Evolutionary conservation across 306 rosid genomes (phyloP).

Genomic region (Castanea mollissima): DNA sequence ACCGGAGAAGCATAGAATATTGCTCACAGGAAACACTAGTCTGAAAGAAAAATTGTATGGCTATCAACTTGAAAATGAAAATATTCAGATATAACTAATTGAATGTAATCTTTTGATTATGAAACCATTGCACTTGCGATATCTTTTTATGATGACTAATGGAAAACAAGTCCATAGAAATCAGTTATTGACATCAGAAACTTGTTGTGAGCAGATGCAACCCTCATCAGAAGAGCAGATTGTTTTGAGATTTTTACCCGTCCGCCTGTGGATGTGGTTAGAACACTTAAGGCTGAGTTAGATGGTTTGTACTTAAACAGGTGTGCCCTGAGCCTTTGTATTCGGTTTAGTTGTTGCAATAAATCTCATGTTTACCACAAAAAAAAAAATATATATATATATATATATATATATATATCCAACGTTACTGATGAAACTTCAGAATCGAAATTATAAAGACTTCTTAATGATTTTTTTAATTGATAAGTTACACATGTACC

Average conservation of each 20-base stretch:
- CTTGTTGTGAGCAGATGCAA: neutral
- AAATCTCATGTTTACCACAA: no score
- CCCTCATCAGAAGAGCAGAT: no score
- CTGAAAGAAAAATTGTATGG: neutral
- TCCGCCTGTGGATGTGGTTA: no score
- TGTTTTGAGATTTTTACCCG: no score
- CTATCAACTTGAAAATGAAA: constrained; percentile 9
- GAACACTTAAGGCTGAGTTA: no score
- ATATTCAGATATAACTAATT: neutral
- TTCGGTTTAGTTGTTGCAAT: no score
- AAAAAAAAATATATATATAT: no score
- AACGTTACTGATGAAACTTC: neutral
- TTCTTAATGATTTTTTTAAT: neutral
- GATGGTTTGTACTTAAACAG: no score
- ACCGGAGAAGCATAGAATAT: constrained; percentile 19
- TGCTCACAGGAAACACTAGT: constrained; percentile 26
- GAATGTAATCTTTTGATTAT: neutral
- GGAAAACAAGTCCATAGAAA: neutral
- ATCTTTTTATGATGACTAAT: neutral
- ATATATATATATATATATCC: no score
- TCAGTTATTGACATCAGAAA: neutral
- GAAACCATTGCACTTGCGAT: neutral
- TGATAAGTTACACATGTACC: no score
- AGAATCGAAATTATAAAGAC: neutral
- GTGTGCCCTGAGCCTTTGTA: no score